Conservation (phyloP, 345 rosid genomes). For the Dimocarpus longan region DNA sequence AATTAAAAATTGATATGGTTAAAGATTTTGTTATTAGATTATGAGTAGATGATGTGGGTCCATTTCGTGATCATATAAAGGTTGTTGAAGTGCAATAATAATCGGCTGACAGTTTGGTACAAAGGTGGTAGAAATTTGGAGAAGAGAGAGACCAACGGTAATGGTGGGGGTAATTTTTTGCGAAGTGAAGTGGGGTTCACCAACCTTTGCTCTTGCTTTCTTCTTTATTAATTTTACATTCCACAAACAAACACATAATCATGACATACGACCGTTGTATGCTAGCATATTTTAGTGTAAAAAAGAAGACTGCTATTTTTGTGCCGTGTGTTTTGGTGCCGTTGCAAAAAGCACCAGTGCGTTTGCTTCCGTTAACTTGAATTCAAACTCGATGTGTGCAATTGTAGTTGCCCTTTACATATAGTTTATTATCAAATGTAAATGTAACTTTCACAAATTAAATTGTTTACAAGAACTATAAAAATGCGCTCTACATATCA, state of each 20-base stretch:
- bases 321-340: not conserved
- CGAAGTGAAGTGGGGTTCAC: not conserved
- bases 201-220: not conserved
- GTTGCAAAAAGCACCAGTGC: not conserved
- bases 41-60: not conserved
- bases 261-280: conserved; percentile 13
- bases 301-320: not conserved
- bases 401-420: not conserved
- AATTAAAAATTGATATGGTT: too few species aligned
- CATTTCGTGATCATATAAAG: not conserved
- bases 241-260: not conserved
- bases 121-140: not conserved
- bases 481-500: too few species aligned
- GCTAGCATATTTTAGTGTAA: too few species aligned
- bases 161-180: not conserved
- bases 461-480: too few species aligned
- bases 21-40: too few species aligned
- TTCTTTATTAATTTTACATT: not conserved
- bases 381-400: not conserved
- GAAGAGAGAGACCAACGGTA: not conserved
- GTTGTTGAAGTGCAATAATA: not conserved
- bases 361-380: not conserved
- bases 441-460: too few species aligned
- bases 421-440: not conserved
- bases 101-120: not conserved